Percentiles rank a stretch among this genome's conserved stretches.
phyloP scores from a whole-genome alignment of 2,329 filamentous ascomycete species.

The Fusarium ambrosium region DNA sequence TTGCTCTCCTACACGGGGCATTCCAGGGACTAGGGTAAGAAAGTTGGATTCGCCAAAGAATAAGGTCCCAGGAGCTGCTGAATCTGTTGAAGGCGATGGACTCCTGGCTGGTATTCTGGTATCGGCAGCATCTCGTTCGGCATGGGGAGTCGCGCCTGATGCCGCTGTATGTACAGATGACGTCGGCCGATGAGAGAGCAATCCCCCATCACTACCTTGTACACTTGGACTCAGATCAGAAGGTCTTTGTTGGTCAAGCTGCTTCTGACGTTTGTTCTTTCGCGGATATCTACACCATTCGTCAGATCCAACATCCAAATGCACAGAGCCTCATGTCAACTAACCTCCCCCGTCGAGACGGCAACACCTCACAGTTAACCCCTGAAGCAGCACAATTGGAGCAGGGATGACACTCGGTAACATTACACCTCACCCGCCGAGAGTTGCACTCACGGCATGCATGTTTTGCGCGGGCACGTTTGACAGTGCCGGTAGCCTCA shows the following conservation, averaged over 20 bases:
- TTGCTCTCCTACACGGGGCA: slow-evolving; percentile 16
- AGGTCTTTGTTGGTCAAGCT: background rate
- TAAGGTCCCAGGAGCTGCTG: slow-evolving; percentile 44
- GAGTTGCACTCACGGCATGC: slow-evolving; percentile 54
- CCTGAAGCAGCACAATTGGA: slow-evolving; percentile 48
- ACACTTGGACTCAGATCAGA: background rate
- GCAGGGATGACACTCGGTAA: slow-evolving; percentile 52
- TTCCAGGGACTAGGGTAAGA: slow-evolving; percentile 52
- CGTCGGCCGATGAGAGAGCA: background rate
- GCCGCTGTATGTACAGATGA: background rate
- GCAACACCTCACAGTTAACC: slow-evolving; percentile 49
- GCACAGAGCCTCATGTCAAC: background rate
- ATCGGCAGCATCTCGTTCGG: background rate
- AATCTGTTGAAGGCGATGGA: slow-evolving; percentile 36
- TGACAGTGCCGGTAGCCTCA: slow-evolving; percentile 44
- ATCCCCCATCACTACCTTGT: background rate
- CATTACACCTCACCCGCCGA: slow-evolving; percentile 53
- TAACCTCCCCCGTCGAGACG: slow-evolving; percentile 52
- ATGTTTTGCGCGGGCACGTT: slow-evolving; percentile 52
- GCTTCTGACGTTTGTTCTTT: slow-evolving; percentile 33
- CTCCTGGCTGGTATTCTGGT: slow-evolving; percentile 24
- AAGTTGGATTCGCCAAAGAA: slow-evolving; percentile 58
- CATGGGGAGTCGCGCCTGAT: background rate
- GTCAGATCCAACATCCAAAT: background rate
- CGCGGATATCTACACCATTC: slow-evolving; percentile 41